Percentiles rank a stretch among this genome's conserved stretches.
These are phyloP conservation scores for Stemphylium beticola DNA, from an alignment of 2,329 filamentous ascomycete genomes.

Conservation along the genomic window DNA sequence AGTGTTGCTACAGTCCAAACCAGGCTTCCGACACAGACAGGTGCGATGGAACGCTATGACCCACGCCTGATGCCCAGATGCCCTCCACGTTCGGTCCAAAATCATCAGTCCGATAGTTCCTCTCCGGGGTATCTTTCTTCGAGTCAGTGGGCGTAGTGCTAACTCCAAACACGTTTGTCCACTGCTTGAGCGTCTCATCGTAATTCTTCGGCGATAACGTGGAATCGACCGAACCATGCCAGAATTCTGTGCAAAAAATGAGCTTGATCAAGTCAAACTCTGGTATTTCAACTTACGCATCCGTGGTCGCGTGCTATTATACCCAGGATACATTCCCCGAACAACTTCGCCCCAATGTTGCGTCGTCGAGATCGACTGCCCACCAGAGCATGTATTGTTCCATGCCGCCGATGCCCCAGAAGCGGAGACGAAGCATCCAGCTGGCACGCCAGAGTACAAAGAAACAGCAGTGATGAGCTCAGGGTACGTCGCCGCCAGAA, in stretches of 20 bases:
- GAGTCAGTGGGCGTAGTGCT: constrained; percentile 29
- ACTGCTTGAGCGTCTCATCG: constrained; percentile 56
- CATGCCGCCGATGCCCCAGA: constrained; percentile 54
- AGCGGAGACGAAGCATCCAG: constrained; percentile 59
- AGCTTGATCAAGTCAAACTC: not conserved
- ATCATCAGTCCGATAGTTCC: constrained; percentile 38
- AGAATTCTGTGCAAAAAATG: constrained; percentile 52
- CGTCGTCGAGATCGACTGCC: constrained; percentile 54
- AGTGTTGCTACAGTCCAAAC: constrained; percentile 28
- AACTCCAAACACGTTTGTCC: constrained; percentile 41
- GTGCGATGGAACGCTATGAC: constrained; percentile 35
- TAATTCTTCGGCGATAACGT: constrained; percentile 62
- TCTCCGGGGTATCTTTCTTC: constrained; percentile 36
- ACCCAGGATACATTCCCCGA: constrained; percentile 58
- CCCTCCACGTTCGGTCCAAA: constrained; percentile 35
- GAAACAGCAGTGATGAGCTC: constrained; percentile 60
- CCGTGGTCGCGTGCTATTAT: constrained; percentile 58
- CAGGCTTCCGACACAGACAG: constrained; percentile 35
- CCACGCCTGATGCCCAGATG: constrained; percentile 38
- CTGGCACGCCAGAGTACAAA: constrained; percentile 61
- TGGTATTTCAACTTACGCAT: constrained; percentile 44
- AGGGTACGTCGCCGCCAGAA: constrained; percentile 60
- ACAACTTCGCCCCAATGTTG: constrained; percentile 59
- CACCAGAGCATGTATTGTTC: constrained; percentile 61
- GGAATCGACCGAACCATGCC: constrained; percentile 61